Percentiles rank a stretch among this genome's conserved stretches.
Evolutionary conservation across 805 yeast genomes (phyloP).

Genomic region (Yueomyces sinensis): DNA sequence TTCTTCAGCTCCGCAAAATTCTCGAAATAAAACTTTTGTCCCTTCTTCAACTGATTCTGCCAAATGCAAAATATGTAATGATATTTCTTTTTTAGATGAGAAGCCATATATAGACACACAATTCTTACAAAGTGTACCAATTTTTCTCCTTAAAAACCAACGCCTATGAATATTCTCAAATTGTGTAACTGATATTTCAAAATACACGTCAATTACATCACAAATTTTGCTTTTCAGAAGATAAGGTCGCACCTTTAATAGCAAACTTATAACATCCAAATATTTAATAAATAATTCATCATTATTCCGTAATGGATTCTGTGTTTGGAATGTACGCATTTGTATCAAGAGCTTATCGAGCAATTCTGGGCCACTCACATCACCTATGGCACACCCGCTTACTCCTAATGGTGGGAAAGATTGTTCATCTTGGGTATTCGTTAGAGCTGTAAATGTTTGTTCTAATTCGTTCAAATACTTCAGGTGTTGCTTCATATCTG

Average conservation of each 20-base stretch:
- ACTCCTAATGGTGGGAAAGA: background rate
- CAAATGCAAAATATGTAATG: conserved; percentile 4
- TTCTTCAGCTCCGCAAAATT: conserved; percentile 3
- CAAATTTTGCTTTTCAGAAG: conserved; percentile 1
- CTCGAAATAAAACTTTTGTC: conserved; percentile 6
- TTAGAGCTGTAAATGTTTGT: background rate
- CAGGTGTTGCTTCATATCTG: background rate
- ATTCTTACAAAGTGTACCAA: conserved; percentile 16
- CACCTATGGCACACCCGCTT: background rate
- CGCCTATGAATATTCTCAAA: conserved; percentile 7
- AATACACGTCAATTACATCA: conserved; percentile 6
- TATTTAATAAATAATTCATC: conserved; percentile 16
- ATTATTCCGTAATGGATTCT: conserved; percentile 6
- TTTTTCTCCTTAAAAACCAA: conserved; percentile 17
- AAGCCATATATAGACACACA: conserved; percentile 6
- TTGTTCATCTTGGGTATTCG: background rate
- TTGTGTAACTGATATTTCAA: conserved; percentile 8
- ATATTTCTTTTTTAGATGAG: background rate
- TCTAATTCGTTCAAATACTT: background rate
- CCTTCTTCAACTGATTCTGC: conserved; percentile 3
- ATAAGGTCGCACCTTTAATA: conserved; percentile 13
- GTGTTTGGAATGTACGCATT: background rate
- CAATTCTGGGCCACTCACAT: background rate
- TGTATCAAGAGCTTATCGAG: background rate
- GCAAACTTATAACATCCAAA: conserved; percentile 15